These are phyloP conservation scores for Iberis pinnata DNA, from an alignment of 345 rosid genomes.

Conservation along the genomic window DNA sequence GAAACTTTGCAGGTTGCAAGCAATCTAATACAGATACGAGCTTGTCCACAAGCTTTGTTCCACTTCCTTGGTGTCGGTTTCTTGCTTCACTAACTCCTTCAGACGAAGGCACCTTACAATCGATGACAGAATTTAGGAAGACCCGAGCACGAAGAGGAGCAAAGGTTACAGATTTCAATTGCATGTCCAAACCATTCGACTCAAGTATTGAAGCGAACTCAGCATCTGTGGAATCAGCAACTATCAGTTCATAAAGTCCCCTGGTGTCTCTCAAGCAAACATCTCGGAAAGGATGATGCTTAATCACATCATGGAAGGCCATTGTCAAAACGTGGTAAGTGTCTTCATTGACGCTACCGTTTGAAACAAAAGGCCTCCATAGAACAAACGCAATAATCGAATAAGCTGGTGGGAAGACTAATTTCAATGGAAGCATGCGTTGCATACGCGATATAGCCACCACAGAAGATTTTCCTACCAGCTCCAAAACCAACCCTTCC, in stretches of 20 bases:
- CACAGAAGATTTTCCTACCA: conserved; percentile 78
- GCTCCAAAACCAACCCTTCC: conserved; percentile 82
- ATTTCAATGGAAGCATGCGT: conserved; percentile 67
- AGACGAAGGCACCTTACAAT: conserved; percentile 60
- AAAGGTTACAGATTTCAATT: conserved; percentile 59
- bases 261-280: conserved; percentile 79
- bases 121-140: conserved; percentile 75
- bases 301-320: conserved; percentile 76
- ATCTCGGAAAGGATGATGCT: conserved; percentile 84
- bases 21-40: conserved; percentile 70
- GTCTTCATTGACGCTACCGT: conserved; percentile 61
- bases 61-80: conserved; percentile 44
- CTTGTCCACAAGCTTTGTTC: conserved; percentile 68
- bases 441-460: conserved; percentile 95
- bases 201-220: conserved; percentile 74
- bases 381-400: conserved; percentile 69
- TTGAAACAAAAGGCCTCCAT: conserved; percentile 70
- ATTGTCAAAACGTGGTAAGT: conserved; percentile 54
- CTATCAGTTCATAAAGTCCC: conserved; percentile 76
- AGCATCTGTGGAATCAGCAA: conserved; percentile 75
- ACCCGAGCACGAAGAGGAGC: conserved; percentile 92
- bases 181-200: conserved; percentile 61
- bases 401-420: conserved; percentile 92
- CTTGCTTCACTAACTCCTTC: conserved; percentile 57
- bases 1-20: conserved; percentile 94